phyloP scores from a whole-genome alignment of 805 yeast genomes.

The Ogataea paraovalis region DNA sequence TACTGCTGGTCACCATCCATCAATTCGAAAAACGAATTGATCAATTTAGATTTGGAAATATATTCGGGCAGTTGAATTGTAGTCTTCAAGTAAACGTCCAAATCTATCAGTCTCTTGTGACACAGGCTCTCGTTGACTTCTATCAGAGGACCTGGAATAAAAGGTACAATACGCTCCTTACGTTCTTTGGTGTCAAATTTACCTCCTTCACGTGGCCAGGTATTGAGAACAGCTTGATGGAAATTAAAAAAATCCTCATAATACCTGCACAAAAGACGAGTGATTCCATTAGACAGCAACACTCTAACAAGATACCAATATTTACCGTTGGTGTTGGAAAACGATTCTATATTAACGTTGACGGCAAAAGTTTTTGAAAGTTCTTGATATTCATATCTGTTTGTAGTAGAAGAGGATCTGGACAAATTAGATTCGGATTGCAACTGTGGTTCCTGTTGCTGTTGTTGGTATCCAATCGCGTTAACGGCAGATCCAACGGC shows the following conservation, averaged over 20 bases:
- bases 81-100: slow-evolving; percentile 48
- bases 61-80: slow-evolving; percentile 71
- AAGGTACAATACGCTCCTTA: slow-evolving; percentile 79
- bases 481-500: slow-evolving; percentile 26
- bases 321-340: slow-evolving; percentile 76
- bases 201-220: slow-evolving; percentile 92
- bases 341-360: slow-evolving; percentile 75
- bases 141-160: slow-evolving; percentile 93
- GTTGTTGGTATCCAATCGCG: slow-evolving; percentile 5
- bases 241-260: slow-evolving; percentile 96
- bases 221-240: slow-evolving; percentile 76
- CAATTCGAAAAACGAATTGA: slow-evolving; percentile 66
- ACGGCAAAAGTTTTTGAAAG: slow-evolving; percentile 33
- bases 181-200: slow-evolving; percentile 67
- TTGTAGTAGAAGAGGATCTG: slow-evolving; percentile 15
- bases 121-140: slow-evolving; percentile 75
- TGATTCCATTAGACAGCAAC: slow-evolving; percentile 60
- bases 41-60: slow-evolving; percentile 66
- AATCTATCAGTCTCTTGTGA: slow-evolving; percentile 49
- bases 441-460: slow-evolving; percentile 12
- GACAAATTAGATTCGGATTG: slow-evolving; percentile 8
- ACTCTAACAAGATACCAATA: slow-evolving; percentile 83
- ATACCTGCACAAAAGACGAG: slow-evolving; percentile 73
- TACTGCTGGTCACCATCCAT: slow-evolving; percentile 59
- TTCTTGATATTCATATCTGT: slow-evolving; percentile 5